Evolutionary conservation across 2,329 filamentous ascomycete species (phyloP).

Genomic region (Corynespora cassiicola): DNA sequence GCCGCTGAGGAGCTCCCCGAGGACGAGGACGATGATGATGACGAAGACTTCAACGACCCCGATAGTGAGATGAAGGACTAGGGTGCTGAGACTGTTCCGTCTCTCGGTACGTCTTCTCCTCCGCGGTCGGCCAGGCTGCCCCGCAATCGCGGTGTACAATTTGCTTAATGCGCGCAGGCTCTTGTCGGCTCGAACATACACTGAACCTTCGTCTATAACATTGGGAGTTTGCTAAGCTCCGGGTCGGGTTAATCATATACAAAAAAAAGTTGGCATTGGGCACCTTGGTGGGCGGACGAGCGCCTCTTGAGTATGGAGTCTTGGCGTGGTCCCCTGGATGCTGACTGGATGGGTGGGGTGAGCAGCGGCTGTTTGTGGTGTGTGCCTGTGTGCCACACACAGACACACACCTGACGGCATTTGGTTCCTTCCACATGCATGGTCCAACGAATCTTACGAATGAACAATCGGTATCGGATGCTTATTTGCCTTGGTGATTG

Average conservation of each 20-base stretch:
- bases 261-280: constrained; percentile 24
- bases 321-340: constrained; percentile 27
- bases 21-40: constrained; percentile 80
- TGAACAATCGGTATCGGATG: constrained; percentile 2
- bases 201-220: constrained; percentile 23
- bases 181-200: constrained; percentile 25
- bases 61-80: constrained; percentile 75
- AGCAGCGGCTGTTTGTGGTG: constrained; percentile 20
- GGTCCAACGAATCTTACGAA: constrained; percentile 15
- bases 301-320: constrained; percentile 30
- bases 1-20: constrained; percentile 79
- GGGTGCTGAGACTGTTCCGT: constrained; percentile 15
- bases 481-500: too few relatives aligned
- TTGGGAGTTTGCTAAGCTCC: constrained; percentile 13
- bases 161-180: constrained; percentile 13
- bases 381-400: constrained; percentile 18
- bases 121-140: constrained; percentile 3
- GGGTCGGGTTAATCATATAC: constrained; percentile 16
- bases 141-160: constrained; percentile 3
- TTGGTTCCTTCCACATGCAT: constrained; percentile 16
- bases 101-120: constrained; percentile 25
- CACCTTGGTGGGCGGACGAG: constrained; percentile 33
- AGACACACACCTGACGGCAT: constrained; percentile 15
- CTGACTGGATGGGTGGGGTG: constrained; percentile 20
- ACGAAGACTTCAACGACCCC: constrained; percentile 69